Base-by-base conservation (phyloP, 176 grass and related monocot species). In the Alopecurus myosuroides region DNA sequence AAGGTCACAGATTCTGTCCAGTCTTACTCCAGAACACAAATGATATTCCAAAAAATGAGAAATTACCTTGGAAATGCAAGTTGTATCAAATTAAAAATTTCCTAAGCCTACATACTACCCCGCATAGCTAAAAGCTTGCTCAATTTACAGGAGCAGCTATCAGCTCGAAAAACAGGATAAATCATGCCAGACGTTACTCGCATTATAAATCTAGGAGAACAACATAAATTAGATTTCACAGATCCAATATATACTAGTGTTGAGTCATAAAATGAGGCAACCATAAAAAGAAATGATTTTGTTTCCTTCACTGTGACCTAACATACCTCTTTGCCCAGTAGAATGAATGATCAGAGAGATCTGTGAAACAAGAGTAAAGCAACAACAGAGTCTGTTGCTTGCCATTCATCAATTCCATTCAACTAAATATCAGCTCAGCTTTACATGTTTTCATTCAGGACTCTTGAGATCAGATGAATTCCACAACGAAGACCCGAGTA, bases 381-480 rank as follows among this genome's bases (percentile, higher is more conserved):
- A 7, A 45, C 42, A 75, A 37, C 6, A 3, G 5, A 71, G 12
- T 26, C 13, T 2, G 13, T 28, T 28, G 28, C n/a, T 4, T 71
- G 69, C 40, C 7, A 72, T 72, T 45, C 13, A 72, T 85, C 71
- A 42, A 58, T 23, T 82, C 44, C 33, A 70, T 50, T 60, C 2
- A 19, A 81, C 57, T 29, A 44, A 34, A 36, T 74, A 85, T 42
- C 9, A 35, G n/a, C 34, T 48, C 7, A 14, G 11, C 19, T 72
- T 85, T 33, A 60, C 69, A 68, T 67, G n/a, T 7, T 67, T 7
- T 67, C 55, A 78, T 30, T 22, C 18, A 15, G 29, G 23, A 9
- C 76, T 19, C 22, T 6, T 77, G 22, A 52, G 56, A 85, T 82
- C 25, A 86, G 39, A 76, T 15, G 53, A 34, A 51, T 76, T 82